Percentiles rank a stretch among this genome's conserved stretches.
Conservation (phyloP, 306 rosid genomes). For the Pyrus bretschneideri region DNA sequence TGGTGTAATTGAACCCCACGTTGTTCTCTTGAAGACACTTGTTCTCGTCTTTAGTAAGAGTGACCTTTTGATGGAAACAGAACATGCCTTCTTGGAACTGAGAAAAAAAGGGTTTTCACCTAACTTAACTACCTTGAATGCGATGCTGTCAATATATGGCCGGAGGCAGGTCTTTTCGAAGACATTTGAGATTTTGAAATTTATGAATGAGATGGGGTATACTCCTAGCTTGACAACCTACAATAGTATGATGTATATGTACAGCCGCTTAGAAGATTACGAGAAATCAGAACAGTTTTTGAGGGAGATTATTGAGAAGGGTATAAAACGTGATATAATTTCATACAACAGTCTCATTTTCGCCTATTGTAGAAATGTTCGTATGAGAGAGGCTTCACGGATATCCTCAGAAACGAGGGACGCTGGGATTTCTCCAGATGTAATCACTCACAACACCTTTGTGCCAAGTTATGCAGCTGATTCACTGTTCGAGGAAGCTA, state of each 20-base stretch:
- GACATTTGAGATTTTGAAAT: conserved; percentile 64
- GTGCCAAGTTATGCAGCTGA: conserved; percentile 70
- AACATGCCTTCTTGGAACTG: conserved; percentile 65
- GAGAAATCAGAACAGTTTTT: conserved; percentile 64
- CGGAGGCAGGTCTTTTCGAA: conserved; percentile 73
- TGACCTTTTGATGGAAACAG: conserved; percentile 73
- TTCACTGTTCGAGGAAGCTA: conserved; percentile 67
- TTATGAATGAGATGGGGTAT: conserved; percentile 61
- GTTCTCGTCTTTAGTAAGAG: conserved; percentile 76
- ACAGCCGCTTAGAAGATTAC: conserved; percentile 69
- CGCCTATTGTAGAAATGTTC: conserved; percentile 74
- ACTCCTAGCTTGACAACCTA: conserved; percentile 89
- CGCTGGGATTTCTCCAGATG: conserved; percentile 64
- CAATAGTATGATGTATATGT: conserved; percentile 83
- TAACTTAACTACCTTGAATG: conserved; percentile 68
- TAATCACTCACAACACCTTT: conserved; percentile 77
- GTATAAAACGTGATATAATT: conserved; percentile 69
- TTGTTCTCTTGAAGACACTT: conserved; percentile 83
- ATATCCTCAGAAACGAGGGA: conserved; percentile 71
- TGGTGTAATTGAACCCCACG: conserved; percentile 49
- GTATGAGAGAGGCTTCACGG: conserved; percentile 77
- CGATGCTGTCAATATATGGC: conserved; percentile 89
- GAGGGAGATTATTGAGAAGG: conserved; percentile 57
- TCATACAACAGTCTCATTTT: conserved; percentile 80
- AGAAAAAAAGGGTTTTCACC: conserved; percentile 55